phyloP scores from a whole-genome alignment of 2,329 filamentous ascomycete species.

The Biscogniauxia sp. region DNA sequence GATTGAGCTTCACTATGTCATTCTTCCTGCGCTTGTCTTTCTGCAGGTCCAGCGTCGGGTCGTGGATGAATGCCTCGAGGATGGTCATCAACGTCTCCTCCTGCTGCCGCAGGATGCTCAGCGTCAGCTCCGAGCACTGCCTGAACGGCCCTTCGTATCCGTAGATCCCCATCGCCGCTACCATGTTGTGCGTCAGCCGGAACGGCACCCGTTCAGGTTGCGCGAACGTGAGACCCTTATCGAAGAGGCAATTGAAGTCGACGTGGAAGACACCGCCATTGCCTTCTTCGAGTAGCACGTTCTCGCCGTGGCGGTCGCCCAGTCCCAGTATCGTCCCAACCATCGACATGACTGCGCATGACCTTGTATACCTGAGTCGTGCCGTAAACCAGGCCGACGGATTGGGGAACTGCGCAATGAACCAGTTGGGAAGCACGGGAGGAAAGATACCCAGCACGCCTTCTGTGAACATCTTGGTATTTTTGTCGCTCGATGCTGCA shows the following conservation, averaged over 20 bases:
- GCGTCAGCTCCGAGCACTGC: conserved; percentile 83
- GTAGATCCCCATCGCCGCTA: conserved; percentile 93
- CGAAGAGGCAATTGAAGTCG: conserved; percentile 99
- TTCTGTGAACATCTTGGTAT: conserved; percentile 70
- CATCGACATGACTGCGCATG: conserved; percentile 99
- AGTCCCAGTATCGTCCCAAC: conserved; percentile 91
- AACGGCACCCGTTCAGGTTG: conserved; percentile 96
- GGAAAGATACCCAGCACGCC: conserved; percentile 66
- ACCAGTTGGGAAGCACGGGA: conserved; percentile 88
- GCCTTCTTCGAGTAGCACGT: conserved; percentile 90
- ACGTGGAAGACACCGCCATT: conserved; percentile 96
- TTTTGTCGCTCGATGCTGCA: conserved; percentile 54
- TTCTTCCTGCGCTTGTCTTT: conserved; percentile 62
- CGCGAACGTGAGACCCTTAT: conserved; percentile 93
- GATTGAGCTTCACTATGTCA: conserved; percentile 49
- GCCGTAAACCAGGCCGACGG: conserved; percentile 90
- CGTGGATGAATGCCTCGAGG: conserved; percentile 93
- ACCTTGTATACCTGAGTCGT: conserved; percentile 84
- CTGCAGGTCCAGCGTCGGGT: conserved; percentile 91
- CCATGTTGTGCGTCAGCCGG: conserved; percentile 97
- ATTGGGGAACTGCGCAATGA: conserved; percentile 90
- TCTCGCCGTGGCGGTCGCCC: conserved; percentile 94
- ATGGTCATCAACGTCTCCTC: conserved; percentile 98
- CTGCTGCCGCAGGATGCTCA: conserved; percentile 80
- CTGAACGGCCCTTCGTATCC: conserved; percentile 92